Percentiles rank a stretch among this genome's conserved stretches.
Evolutionary conservation across 177 flowering plant species (phyloP).

Genomic region (Tripterygium wilfordii): DNA sequence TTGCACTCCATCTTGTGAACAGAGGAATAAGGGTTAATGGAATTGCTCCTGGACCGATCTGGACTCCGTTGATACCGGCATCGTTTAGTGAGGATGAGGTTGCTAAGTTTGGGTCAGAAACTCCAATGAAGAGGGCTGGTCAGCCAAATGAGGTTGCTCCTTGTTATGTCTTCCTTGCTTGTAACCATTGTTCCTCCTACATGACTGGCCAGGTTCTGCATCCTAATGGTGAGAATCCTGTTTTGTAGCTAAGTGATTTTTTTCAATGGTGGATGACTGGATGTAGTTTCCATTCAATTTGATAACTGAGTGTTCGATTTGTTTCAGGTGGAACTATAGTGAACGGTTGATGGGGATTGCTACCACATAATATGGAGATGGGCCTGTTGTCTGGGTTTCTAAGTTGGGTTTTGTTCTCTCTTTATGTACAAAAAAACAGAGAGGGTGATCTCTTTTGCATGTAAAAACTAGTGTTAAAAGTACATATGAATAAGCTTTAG

Average conservation of each 20-base stretch:
- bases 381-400: no score
- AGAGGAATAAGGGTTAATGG: conserved; percentile 66
- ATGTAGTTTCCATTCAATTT: no score
- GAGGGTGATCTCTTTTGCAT: no score
- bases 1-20: conserved; percentile 42
- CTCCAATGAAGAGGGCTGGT: conserved; percentile 71
- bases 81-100: conserved; percentile 46
- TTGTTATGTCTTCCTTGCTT: conserved; percentile 60
- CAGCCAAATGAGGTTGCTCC: conserved; percentile 69
- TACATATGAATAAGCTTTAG: no score
- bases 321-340: conserved; percentile 28
- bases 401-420: no score
- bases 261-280: not conserved
- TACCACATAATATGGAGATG: no score
- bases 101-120: conserved; percentile 41
- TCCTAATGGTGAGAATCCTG: conserved; percentile 64
- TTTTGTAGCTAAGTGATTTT: not conserved
- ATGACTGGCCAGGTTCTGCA: conserved; percentile 67
- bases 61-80: conserved; percentile 75
- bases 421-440: no score
- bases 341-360: not conserved
- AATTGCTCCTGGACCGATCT: conserved; percentile 65
- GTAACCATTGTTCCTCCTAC: conserved; percentile 46
- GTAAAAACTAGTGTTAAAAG: no score
- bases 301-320: not conserved